Conservation (phyloP, 305 asterid species). For the Coffea humblotiana region DNA sequence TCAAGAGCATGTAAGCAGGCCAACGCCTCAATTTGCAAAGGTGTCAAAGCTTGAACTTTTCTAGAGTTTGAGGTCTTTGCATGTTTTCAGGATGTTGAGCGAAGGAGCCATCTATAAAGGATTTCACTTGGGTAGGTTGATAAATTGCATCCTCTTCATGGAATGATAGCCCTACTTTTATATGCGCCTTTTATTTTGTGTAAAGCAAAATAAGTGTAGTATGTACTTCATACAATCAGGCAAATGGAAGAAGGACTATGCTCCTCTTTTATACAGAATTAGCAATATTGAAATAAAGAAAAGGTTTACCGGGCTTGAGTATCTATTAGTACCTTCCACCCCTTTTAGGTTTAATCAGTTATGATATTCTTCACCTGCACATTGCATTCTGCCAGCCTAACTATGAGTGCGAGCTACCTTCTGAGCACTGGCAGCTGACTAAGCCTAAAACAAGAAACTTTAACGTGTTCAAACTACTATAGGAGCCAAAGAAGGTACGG, state of each 20-base stretch:
- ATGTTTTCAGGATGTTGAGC: no score
- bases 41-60: no score
- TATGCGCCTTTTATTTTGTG: not conserved
- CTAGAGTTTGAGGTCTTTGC: no score
- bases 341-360: not conserved
- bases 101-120: no score
- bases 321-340: not conserved
- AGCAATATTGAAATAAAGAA: not conserved
- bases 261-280: not conserved
- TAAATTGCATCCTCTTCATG: no score
- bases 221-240: not conserved
- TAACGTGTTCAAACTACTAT: not conserved
- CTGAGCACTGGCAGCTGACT: slow-evolving; percentile 5
- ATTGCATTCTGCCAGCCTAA: not conserved
- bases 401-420: not conserved
- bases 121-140: no score
- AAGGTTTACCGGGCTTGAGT: not conserved
- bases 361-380: not conserved
- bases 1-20: no score
- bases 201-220: not conserved
- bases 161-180: not conserved
- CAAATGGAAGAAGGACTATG: not conserved
- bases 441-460: not conserved
- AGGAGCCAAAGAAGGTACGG: not conserved
- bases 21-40: no score